These are phyloP conservation scores for Citrus cavaleriei DNA, from an alignment of 345 rosid genomes.

Conservation along the genomic window DNA sequence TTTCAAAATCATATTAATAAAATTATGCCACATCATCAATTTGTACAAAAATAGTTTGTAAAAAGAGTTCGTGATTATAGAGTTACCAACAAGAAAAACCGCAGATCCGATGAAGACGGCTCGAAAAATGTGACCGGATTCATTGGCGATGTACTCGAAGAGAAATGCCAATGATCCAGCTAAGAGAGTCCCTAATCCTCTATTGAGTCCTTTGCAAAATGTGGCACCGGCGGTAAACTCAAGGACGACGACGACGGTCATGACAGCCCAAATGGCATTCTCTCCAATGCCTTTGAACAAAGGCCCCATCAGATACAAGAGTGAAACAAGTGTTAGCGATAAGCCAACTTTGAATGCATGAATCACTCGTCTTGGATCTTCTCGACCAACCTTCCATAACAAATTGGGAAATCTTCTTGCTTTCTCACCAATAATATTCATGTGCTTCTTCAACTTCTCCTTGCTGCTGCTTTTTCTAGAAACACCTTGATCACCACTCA, in stretches of 20 bases:
- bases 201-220: constrained; percentile 74
- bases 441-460: constrained; percentile 25
- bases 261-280: constrained; percentile 75
- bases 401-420: constrained; percentile 28
- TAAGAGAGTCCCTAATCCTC: constrained; percentile 70
- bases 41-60: too few relatives aligned
- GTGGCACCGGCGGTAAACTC: constrained; percentile 90
- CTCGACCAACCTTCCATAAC: constrained; percentile 48
- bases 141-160: constrained; percentile 55
- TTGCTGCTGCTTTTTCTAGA: not conserved
- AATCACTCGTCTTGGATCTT: constrained; percentile 67
- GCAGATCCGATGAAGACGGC: constrained; percentile 75
- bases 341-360: constrained; percentile 86
- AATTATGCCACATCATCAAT: too few relatives aligned
- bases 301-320: constrained; percentile 60
- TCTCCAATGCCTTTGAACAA: constrained; percentile 56
- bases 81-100: constrained; percentile 64
- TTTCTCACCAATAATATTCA: constrained; percentile 22
- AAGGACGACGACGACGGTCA: constrained; percentile 85
- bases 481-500: not conserved
- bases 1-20: too few relatives aligned
- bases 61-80: too few relatives aligned
- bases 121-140: constrained; percentile 46
- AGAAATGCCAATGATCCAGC: constrained; percentile 74
- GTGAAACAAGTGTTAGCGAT: constrained; percentile 64